These are phyloP conservation scores for Rubroshorea leprosula DNA, from an alignment of 345 rosid genomes.

Conservation along the genomic window DNA sequence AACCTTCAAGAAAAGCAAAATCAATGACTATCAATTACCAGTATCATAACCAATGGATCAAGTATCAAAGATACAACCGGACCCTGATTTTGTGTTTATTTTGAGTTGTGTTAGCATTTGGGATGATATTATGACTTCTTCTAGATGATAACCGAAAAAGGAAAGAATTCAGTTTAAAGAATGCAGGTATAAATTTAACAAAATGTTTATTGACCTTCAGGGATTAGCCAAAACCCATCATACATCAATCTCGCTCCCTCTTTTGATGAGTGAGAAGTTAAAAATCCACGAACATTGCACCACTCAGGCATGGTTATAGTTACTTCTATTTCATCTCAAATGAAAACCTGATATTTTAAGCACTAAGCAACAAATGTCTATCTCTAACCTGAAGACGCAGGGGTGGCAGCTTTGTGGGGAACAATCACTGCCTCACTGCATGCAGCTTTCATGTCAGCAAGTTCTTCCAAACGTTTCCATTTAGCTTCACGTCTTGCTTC, in stretches of 20 bases:
- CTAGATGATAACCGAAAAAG: background rate
- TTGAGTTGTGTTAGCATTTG: too few species aligned
- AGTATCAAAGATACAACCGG: too few species aligned
- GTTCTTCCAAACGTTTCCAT: constrained; percentile 71
- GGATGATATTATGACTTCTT: background rate
- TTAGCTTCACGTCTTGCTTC: constrained; percentile 31
- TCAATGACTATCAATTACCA: too few species aligned
- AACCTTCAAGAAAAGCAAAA: too few species aligned
- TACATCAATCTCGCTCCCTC: background rate
- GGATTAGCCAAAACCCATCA: background rate
- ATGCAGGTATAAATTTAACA: constrained; percentile 5
- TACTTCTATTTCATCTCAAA: background rate
- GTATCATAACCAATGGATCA: too few species aligned
- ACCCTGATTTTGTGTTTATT: too few species aligned
- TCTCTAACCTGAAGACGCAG: constrained; percentile 24
- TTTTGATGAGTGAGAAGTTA: background rate
- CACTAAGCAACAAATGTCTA: constrained; percentile 4
- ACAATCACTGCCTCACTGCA: background rate
- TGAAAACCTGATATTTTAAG: constrained; percentile 7
- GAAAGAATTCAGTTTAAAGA: constrained; percentile 3
- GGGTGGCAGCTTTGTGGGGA: background rate
- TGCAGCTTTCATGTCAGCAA: constrained; percentile 46
- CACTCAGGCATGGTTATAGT: background rate
- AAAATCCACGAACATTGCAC: background rate
- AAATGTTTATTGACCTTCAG: constrained; percentile 11